These are phyloP conservation scores for Penicillium ochrochloron DNA, from an alignment of 495 filamentous ascomycete genomes.

Conservation along the genomic window DNA sequence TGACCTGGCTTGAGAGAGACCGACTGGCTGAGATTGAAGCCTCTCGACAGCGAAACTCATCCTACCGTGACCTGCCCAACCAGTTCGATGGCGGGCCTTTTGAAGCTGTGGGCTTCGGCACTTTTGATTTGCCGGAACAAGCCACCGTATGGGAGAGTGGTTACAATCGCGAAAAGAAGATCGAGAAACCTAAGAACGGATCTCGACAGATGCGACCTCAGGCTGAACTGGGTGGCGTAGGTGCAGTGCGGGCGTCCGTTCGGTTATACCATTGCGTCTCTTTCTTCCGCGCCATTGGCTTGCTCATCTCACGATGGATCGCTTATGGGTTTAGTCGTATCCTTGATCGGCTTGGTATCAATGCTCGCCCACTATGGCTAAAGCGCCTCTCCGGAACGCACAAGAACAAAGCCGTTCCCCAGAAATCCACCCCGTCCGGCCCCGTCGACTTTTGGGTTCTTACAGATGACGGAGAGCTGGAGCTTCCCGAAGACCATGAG, in stretches of 20 bases:
- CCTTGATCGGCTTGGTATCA: conserved; percentile 65
- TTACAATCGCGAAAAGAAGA: conserved; percentile 69
- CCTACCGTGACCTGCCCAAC: conserved; percentile 30
- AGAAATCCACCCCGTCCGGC: conserved; percentile 28
- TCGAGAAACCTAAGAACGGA: conserved; percentile 54
- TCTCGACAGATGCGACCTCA: conserved; percentile 43
- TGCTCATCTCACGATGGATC: conserved; percentile 64
- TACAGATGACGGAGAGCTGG: conserved; percentile 58
- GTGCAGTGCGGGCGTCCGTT: conserved; percentile 71
- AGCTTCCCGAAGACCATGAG: conserved; percentile 58
- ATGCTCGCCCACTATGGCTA: conserved; percentile 65
- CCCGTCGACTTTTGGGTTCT: conserved; percentile 65
- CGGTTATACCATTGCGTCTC: conserved; percentile 74
- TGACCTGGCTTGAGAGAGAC: conserved; percentile 93
- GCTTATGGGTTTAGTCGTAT: conserved; percentile 57
- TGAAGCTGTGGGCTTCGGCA: conserved; percentile 35
- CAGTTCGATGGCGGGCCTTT: conserved; percentile 38
- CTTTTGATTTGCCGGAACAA: conserved; percentile 42
- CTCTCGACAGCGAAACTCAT: conserved; percentile 35
- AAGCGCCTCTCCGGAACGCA: conserved; percentile 39
- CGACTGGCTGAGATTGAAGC: conserved; percentile 65
- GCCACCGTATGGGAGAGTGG: conserved; percentile 57
- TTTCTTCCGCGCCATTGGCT: conserved; percentile 73
- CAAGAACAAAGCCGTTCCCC: conserved; percentile 21
- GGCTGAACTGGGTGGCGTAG: conserved; percentile 67